phyloP scores from a whole-genome alignment of 2,329 filamentous ascomycete genomes.

The Calonectria pseudoturangicola region DNA sequence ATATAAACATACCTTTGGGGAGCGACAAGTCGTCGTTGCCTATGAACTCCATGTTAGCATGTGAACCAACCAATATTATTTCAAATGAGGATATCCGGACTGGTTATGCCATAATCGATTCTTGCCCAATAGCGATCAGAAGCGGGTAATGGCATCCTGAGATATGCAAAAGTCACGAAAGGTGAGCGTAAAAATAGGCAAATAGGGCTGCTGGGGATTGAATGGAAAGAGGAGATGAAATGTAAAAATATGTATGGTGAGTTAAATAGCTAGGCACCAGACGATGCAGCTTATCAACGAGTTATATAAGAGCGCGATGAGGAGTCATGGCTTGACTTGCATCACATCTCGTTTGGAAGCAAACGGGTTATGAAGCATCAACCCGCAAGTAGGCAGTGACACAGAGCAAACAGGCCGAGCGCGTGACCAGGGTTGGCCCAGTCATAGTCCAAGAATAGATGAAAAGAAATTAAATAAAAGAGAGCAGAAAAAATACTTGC shows the following conservation, averaged over 20 bases:
- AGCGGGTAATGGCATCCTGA: constrained; percentile 44
- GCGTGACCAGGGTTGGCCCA: background rate
- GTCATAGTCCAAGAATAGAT: background rate
- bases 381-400: constrained; percentile 2
- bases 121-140: constrained; percentile 57
- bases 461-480: constrained; percentile 26
- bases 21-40: constrained; percentile 79
- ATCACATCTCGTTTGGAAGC: background rate
- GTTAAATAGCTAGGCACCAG: constrained; percentile 22
- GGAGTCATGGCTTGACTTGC: constrained; percentile 6
- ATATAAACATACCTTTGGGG: constrained; percentile 73
- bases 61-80: too few relatives aligned
- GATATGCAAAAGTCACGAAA: background rate
- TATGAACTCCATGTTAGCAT: constrained; percentile 54
- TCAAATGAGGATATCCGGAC: constrained; percentile 36
- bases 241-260: constrained; percentile 24
- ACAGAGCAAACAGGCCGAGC: constrained; percentile 10
- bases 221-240: constrained; percentile 39
- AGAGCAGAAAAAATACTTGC: constrained; percentile 63
- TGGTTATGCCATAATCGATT: constrained; percentile 46
- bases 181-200: constrained; percentile 21
- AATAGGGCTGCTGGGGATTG: background rate
- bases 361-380: constrained; percentile 1
- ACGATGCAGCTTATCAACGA: constrained; percentile 1
- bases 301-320: background rate